phyloP scores from a whole-genome alignment of 2,329 filamentous ascomycete species.

The Trichophyton simii region DNA sequence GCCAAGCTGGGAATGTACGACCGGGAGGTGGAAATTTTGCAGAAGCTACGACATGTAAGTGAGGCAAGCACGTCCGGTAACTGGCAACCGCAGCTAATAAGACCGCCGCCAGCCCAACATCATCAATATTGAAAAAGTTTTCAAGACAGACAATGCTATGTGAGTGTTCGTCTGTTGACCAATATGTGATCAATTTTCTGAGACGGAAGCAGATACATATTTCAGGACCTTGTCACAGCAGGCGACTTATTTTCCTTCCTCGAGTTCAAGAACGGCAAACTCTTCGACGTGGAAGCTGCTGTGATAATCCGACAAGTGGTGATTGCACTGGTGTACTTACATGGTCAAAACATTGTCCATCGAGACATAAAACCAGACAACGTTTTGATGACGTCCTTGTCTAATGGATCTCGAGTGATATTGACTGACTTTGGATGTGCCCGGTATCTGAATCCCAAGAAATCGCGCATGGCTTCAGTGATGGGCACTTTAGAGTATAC shows the following conservation, averaged over 20 bases:
- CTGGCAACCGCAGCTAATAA: not conserved
- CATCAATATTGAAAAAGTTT: constrained; percentile 44
- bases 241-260: constrained; percentile 51
- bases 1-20: constrained; percentile 13
- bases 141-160: constrained; percentile 41
- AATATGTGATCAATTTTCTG: constrained; percentile 7
- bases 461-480: constrained; percentile 40
- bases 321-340: constrained; percentile 47
- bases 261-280: constrained; percentile 35
- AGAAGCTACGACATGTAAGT: constrained; percentile 41
- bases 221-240: constrained; percentile 47
- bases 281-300: constrained; percentile 41
- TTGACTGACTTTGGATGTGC: constrained; percentile 51
- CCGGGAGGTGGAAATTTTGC: constrained; percentile 36
- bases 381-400: constrained; percentile 45
- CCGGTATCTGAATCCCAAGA: constrained; percentile 21
- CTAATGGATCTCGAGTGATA: constrained; percentile 40
- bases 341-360: constrained; percentile 44
- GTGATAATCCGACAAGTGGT: constrained; percentile 45
- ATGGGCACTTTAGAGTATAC: constrained; percentile 46
- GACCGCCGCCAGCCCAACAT: constrained; percentile 42
- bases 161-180: constrained; percentile 18
- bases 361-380: constrained; percentile 54
- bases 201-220: constrained; percentile 41
- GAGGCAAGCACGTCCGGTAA: not conserved